Evolutionary conservation across 2,329 filamentous ascomycete species (phyloP).

Genomic region (Madurella mycetomatis): DNA sequence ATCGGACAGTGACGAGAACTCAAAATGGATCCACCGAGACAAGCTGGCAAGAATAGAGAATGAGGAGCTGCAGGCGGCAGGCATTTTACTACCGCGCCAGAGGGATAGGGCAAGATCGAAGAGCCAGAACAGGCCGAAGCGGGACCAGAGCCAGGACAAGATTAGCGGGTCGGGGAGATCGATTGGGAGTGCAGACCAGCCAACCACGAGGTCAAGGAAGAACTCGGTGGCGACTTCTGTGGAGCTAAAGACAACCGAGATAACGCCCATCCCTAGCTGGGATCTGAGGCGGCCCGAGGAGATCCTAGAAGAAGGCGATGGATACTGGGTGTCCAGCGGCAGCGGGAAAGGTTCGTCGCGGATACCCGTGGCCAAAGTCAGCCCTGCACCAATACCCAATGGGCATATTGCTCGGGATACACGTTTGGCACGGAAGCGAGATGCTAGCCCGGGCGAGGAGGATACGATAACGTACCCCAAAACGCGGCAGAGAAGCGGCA

Average conservation of each 20-base stretch:
- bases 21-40: slow-evolving; percentile 82
- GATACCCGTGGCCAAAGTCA: slow-evolving; percentile 80
- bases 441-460: slow-evolving; percentile 48
- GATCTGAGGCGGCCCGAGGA: slow-evolving; percentile 76
- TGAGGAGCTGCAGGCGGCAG: slow-evolving; percentile 73
- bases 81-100: slow-evolving; percentile 57
- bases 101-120: slow-evolving; percentile 50
- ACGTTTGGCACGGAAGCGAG: slow-evolving; percentile 58
- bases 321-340: slow-evolving; percentile 49
- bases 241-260: slow-evolving; percentile 37
- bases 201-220: slow-evolving; percentile 39
- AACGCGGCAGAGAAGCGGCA: slow-evolving; percentile 66
- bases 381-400: slow-evolving; percentile 68
- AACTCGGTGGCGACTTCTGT: slow-evolving; percentile 40
- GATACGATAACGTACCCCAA: slow-evolving; percentile 57
- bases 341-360: slow-evolving; percentile 64
- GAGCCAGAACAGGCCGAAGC: slow-evolving; percentile 34
- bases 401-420: slow-evolving; percentile 71
- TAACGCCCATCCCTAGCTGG: slow-evolving; percentile 49
- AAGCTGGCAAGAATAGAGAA: slow-evolving; percentile 79
- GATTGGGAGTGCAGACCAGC: slow-evolving; percentile 31
- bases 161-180: slow-evolving; percentile 30
- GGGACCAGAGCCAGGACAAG: slow-evolving; percentile 33
- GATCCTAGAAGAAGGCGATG: slow-evolving; percentile 57
- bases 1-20: slow-evolving; percentile 48